Evolutionary conservation across 2,329 filamentous ascomycete species (phyloP).

Genomic region (Microdochium trichocladiopsis): DNA sequence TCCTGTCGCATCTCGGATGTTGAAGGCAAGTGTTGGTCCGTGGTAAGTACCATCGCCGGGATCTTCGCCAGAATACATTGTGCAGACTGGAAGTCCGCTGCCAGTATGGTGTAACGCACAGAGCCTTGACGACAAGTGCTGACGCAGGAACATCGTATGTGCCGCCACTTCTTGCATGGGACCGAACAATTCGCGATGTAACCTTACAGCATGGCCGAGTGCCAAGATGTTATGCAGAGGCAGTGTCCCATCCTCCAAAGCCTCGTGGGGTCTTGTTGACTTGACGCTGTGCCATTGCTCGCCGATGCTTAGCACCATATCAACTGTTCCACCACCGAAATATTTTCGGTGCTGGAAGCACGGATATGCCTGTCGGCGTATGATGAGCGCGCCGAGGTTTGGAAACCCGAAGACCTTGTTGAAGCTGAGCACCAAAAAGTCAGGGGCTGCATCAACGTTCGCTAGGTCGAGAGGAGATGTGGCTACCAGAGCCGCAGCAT

Average conservation of each 20-base stretch:
- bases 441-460: constrained; percentile 55
- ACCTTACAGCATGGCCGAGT: constrained; percentile 64
- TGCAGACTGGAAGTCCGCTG: constrained; percentile 60
- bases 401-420: constrained; percentile 99
- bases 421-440: constrained; percentile 82
- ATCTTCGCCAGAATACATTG: constrained; percentile 49
- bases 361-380: constrained; percentile 62
- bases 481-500: constrained; percentile 75
- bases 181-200: constrained; percentile 63
- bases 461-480: constrained; percentile 71
- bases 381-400: constrained; percentile 77
- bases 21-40: constrained; percentile 80
- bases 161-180: constrained; percentile 61
- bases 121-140: constrained; percentile 52
- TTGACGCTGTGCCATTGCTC: constrained; percentile 82
- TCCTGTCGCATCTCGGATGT: constrained; percentile 61
- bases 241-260: constrained; percentile 84
- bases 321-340: constrained; percentile 92
- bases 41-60: constrained; percentile 28
- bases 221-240: constrained; percentile 89
- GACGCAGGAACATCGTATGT: constrained; percentile 63
- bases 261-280: constrained; percentile 63
- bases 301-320: constrained; percentile 73
- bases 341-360: constrained; percentile 65
- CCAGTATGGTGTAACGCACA: constrained; percentile 50